Conservation (phyloP, 202 grass and related monocot genomes). For the Dendrocalamus latiflorus region DNA sequence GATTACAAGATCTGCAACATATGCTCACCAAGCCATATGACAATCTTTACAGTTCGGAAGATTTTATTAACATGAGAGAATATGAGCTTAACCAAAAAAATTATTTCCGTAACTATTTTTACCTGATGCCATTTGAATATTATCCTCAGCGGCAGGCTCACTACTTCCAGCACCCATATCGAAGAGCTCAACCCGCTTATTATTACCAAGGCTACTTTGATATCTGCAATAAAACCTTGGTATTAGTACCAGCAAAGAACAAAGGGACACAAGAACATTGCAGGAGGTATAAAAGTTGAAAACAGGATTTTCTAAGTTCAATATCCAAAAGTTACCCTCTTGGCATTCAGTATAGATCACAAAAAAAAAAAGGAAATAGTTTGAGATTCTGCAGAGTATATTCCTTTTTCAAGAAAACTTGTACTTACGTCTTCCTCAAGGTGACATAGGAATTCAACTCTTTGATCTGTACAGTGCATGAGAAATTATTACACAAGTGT, state of each 20-base stretch:
- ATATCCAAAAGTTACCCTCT: neutral
- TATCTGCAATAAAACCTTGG: slow-evolving; percentile 47
- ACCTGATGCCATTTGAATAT: slow-evolving; percentile 96
- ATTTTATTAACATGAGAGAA: neutral
- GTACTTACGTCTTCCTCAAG: slow-evolving; percentile 91
- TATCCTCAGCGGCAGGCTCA: slow-evolving; percentile 63
- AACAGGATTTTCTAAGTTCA: neutral
- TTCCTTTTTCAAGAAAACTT: neutral
- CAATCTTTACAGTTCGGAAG: neutral
- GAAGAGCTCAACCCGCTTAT: slow-evolving; percentile 89
- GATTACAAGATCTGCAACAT: neutral
- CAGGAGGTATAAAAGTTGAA: neutral
- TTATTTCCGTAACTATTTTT: slow-evolving; percentile 1
- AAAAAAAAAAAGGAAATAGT: neutral
- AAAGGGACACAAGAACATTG: neutral
- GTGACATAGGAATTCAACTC: slow-evolving; percentile 97
- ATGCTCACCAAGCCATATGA: neutral
- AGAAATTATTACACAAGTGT: slow-evolving; percentile 20
- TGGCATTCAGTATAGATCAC: neutral
- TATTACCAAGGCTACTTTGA: slow-evolving; percentile 89
- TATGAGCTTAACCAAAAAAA: neutral
- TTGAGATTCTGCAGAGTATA: neutral
- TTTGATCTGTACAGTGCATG: slow-evolving; percentile 67
- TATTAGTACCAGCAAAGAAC: slow-evolving; percentile 19
- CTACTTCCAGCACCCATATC: slow-evolving; percentile 70